Evolutionary conservation across 768 basidiomycete species (phyloP).

Genomic region (Kwoniella botswanensis): DNA sequence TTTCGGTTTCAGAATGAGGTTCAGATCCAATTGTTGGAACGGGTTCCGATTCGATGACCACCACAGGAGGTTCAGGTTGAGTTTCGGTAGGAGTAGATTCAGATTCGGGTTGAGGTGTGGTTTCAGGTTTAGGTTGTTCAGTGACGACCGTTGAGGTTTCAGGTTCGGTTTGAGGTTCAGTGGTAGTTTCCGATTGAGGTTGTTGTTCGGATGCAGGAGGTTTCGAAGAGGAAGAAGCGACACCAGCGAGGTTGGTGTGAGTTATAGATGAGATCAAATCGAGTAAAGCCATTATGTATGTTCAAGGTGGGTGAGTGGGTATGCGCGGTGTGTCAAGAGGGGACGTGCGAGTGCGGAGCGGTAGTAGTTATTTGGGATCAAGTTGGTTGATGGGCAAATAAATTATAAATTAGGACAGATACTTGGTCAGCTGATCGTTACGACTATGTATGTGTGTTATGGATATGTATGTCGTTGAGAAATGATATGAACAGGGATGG

Average conservation of each 20-base stretch:
- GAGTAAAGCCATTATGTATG: conserved; percentile 21
- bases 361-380: background rate
- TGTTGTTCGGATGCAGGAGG: background rate
- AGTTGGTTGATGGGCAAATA: background rate
- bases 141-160: background rate
- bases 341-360: conserved; percentile 16
- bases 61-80: conserved; percentile 3
- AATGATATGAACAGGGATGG: background rate
- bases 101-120: background rate
- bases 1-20: background rate
- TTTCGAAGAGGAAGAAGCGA: conserved; percentile 11
- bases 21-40: conserved; percentile 3
- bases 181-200: background rate
- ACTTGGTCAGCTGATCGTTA: conserved; percentile 5
- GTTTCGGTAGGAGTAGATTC: conserved; percentile 3
- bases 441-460: background rate
- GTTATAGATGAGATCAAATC: conserved; percentile 16
- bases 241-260: conserved; percentile 16
- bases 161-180: conserved; percentile 8
- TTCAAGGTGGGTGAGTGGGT: background rate
- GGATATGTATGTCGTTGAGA: background rate
- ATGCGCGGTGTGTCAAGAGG: conserved; percentile 1
- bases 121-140: conserved; percentile 2
- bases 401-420: background rate
- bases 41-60: conserved; percentile 5